A percentile compares a stretch with the other conserved stretches of the same genome.
phyloP scores from a whole-genome alignment of 257 asterid genomes.

The Anisodus acutangulus region DNA sequence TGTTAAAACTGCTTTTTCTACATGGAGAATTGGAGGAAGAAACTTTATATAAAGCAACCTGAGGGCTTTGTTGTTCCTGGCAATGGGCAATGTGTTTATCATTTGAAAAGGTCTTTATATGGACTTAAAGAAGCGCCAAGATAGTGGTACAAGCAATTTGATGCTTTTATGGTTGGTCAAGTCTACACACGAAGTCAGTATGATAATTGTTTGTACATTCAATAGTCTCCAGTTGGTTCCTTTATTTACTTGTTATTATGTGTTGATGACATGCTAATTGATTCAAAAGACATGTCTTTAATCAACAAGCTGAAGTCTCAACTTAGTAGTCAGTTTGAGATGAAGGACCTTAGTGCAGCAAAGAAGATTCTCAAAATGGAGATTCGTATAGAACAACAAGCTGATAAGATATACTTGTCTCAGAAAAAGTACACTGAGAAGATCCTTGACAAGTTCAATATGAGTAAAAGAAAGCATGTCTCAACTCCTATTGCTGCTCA shows the following conservation, averaged over 20 bases:
- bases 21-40: neutral
- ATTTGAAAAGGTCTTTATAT: neutral
- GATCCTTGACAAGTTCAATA: neutral
- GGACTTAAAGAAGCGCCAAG: neutral
- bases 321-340: neutral
- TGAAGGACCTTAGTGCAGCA: neutral
- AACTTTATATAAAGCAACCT: no score
- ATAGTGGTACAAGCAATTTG: neutral
- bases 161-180: neutral
- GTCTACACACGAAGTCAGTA: neutral
- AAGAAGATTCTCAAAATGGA: neutral
- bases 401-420: neutral
- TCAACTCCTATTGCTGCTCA: neutral
- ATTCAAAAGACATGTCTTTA: neutral
- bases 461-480: neutral
- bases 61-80: neutral
- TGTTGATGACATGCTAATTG: neutral
- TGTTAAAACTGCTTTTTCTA: neutral
- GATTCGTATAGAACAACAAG: neutral
- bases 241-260: neutral
- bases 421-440: neutral
- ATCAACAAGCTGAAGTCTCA: neutral
- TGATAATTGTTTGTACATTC: neutral
- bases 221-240: neutral
- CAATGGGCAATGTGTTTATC: neutral